A percentile compares a stretch with the other conserved stretches of the same genome.
These are phyloP conservation scores for Phaeolepiota aurea DNA, from an alignment of 768 basidiomycete genomes.

Conservation along the genomic window DNA sequence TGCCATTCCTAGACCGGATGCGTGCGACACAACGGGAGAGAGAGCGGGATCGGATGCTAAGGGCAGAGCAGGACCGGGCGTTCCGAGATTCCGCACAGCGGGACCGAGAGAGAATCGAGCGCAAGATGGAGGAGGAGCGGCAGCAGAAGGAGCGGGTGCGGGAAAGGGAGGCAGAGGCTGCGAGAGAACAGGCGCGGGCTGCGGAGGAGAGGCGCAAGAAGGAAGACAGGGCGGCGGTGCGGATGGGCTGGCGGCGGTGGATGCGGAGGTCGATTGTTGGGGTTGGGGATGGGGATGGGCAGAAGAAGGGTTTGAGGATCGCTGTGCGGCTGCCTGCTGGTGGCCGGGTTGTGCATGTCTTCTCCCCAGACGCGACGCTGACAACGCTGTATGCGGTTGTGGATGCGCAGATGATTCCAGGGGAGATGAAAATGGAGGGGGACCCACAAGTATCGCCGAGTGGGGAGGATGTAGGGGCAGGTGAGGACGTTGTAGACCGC, in stretches of 20 bases:
- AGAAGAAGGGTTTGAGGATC: slow-evolving; percentile 27
- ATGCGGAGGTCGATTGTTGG: slow-evolving; percentile 38
- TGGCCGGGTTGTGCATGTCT: slow-evolving; percentile 48
- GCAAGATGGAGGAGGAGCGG: slow-evolving; percentile 36
- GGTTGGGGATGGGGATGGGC: slow-evolving; percentile 13
- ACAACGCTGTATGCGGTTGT: slow-evolving; percentile 68
- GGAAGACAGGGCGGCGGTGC: slow-evolving; percentile 14
- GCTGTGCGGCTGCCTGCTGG: slow-evolving; percentile 51
- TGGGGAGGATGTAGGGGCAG: slow-evolving; percentile 21
- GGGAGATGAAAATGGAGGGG: slow-evolving; percentile 21
- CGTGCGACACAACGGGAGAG: slow-evolving; percentile 39
- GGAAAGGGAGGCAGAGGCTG: slow-evolving; percentile 37
- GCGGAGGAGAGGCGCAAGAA: slow-evolving; percentile 15
- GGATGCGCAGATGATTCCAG: slow-evolving; percentile 50
- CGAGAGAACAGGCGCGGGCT: slow-evolving; percentile 32
- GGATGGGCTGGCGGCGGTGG: slow-evolving; percentile 54
- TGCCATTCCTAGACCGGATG: slow-evolving; percentile 63
- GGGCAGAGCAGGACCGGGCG: slow-evolving; percentile 79
- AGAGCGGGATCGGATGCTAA: slow-evolving; percentile 48
- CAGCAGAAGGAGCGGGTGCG: slow-evolving; percentile 24
- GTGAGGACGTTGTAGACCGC: slow-evolving; percentile 19
- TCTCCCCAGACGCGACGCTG: slow-evolving; percentile 39
- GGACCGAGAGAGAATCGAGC: slow-evolving; percentile 64
- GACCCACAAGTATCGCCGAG: slow-evolving; percentile 37
- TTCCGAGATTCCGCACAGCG: slow-evolving; percentile 55